Evolutionary conservation across 805 yeast genomes (phyloP).

Genomic region (Teunomyces pallodes): DNA sequence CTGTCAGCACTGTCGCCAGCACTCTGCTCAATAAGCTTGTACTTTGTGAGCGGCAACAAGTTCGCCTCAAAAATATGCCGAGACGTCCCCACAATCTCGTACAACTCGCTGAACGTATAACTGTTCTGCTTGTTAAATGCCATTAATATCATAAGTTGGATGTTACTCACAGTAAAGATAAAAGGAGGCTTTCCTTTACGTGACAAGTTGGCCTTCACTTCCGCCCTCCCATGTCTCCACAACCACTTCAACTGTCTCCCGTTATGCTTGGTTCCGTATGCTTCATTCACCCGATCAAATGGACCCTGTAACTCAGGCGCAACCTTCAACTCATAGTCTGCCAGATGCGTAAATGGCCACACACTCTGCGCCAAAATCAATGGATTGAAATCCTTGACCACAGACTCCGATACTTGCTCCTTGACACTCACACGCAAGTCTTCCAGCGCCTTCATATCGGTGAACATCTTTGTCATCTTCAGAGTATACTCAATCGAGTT

Average conservation of each 20-base stretch:
- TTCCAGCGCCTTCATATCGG: conserved; percentile 82
- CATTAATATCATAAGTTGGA: conserved; percentile 81
- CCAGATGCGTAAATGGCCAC: conserved; percentile 71
- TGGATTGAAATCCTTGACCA: conserved; percentile 60
- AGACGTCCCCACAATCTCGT: conserved; percentile 66
- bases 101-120: conserved; percentile 58
- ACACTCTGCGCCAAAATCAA: conserved; percentile 80
- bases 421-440: conserved; percentile 64
- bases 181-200: conserved; percentile 81
- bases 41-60: conserved; percentile 74
- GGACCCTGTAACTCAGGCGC: conserved; percentile 68
- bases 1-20: conserved; percentile 48
- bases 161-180: conserved; percentile 74
- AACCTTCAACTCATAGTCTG: conserved; percentile 45
- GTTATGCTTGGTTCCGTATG: conserved; percentile 71
- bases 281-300: conserved; percentile 61
- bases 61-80: conserved; percentile 69
- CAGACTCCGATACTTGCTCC: conserved; percentile 33
- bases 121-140: conserved; percentile 75
- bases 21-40: conserved; percentile 64
- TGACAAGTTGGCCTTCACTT: conserved; percentile 79
- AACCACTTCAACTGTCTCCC: conserved; percentile 94
- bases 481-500: conserved; percentile 91
- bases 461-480: conserved; percentile 93
- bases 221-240: conserved; percentile 93